Evolutionary conservation across 495 filamentous ascomycete species (phyloP).

Genomic region (Talaromyces nanjingensis): DNA sequence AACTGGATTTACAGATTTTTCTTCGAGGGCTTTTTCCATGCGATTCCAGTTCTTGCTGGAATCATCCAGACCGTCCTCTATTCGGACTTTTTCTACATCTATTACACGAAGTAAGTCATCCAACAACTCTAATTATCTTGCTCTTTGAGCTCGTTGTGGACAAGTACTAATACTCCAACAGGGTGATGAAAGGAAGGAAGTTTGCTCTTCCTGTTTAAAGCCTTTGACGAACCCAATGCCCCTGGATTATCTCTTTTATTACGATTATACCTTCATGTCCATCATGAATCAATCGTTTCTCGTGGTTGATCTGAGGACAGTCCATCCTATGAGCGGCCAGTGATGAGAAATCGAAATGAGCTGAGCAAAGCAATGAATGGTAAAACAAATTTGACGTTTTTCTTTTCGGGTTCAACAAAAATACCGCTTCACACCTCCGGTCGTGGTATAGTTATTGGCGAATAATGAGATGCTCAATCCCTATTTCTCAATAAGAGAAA

Average conservation of each 20-base stretch:
- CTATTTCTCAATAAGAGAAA: not conserved
- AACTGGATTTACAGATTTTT: conserved; percentile 95
- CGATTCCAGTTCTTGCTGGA: conserved; percentile 77
- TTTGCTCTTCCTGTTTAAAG: conserved; percentile 75
- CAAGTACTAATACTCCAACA: conserved; percentile 17
- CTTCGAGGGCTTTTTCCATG: conserved; percentile 67
- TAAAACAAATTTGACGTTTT: not conserved
- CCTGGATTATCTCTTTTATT: not conserved
- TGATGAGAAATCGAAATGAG: not conserved
- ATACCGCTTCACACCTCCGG: not conserved
- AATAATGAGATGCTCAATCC: not conserved
- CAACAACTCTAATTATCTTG: not conserved
- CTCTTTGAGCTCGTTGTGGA: conserved; percentile 6
- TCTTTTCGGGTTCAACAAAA: not conserved
- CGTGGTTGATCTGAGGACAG: not conserved
- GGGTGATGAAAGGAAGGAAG: conserved; percentile 79
- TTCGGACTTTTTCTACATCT: conserved; percentile 99
- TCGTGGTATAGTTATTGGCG: not conserved
- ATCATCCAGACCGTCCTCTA: conserved; percentile 91
- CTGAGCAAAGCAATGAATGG: not conserved
- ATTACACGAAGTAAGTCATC: conserved; percentile 77
- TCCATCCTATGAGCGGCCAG: not conserved
- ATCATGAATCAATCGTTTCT: not conserved
- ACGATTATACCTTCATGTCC: not conserved
- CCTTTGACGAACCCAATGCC: not conserved